phyloP scores from a whole-genome alignment of 805 yeast species.

The Candida bentonensis region DNA sequence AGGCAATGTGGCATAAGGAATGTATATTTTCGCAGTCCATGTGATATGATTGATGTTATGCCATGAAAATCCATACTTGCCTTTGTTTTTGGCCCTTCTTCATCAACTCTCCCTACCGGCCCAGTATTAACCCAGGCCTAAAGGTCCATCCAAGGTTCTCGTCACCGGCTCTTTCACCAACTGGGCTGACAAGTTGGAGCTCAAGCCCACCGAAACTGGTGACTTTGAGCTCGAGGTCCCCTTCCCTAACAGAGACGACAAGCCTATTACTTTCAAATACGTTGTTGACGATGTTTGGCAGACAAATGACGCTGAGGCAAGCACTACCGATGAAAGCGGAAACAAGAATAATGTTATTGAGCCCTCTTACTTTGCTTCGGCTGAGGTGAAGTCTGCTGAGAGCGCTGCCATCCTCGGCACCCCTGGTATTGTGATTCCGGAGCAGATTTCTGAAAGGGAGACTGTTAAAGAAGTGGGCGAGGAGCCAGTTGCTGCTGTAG shows the following conservation, averaged over 20 bases:
- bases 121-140: constrained; percentile 4
- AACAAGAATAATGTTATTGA: constrained; percentile 7
- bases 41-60: too few species aligned
- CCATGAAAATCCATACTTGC: too few species aligned
- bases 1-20: too few species aligned
- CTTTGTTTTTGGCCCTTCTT: too few species aligned
- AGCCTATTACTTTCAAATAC: constrained; percentile 31
- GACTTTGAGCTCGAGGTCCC: neutral
- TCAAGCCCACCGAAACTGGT: constrained; percentile 29
- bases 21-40: too few species aligned
- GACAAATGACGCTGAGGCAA: constrained; percentile 22
- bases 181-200: constrained; percentile 37
- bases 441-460: too few species aligned
- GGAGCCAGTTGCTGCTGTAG: neutral
- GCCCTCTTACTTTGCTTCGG: neutral
- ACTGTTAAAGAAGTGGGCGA: too few species aligned
- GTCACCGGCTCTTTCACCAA: constrained; percentile 49
- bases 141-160: constrained; percentile 25
- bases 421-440: neutral
- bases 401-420: neutral
- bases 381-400: neutral
- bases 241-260: neutral
- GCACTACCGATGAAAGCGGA: constrained; percentile 10
- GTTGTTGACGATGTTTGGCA: constrained; percentile 50
- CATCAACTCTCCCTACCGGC: too few species aligned